phyloP scores from a whole-genome alignment of 2,329 filamentous ascomycete species.

The Phialophora chinensis region DNA sequence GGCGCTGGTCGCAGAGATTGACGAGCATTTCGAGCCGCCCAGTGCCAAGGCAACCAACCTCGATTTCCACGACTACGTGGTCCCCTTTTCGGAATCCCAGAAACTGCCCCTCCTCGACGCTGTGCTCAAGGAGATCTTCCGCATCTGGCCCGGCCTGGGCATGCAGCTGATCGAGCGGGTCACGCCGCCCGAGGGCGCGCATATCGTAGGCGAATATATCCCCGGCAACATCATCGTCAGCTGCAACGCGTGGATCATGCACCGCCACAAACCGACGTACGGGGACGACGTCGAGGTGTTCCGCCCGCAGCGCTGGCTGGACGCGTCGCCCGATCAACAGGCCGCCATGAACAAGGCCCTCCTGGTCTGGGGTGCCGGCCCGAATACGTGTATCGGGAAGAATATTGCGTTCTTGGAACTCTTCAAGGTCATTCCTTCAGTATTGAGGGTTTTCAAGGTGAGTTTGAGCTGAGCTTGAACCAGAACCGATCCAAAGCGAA shows the following conservation, averaged over 20 bases:
- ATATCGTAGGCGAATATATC: conserved; percentile 41
- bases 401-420: conserved; percentile 40
- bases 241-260: conserved; percentile 43
- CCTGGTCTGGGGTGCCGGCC: conserved; percentile 56
- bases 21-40: conserved; percentile 36
- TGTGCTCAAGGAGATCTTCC: conserved; percentile 47
- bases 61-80: conserved; percentile 15
- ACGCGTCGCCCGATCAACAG: conserved; percentile 46
- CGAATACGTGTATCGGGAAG: conserved; percentile 49
- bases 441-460: conserved; percentile 34
- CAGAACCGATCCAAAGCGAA: too few relatives aligned
- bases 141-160: conserved; percentile 46
- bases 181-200: conserved; percentile 42
- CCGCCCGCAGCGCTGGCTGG: conserved; percentile 72
- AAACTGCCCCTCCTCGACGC: conserved; percentile 44
- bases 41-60: conserved; percentile 30
- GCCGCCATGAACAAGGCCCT: conserved; percentile 56
- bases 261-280: conserved; percentile 38
- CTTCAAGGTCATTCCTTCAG: conserved; percentile 37
- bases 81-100: conserved; percentile 41
- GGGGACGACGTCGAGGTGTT: conserved; percentile 48
- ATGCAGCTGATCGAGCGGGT: conserved; percentile 44
- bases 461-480: not conserved
- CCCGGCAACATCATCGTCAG: conserved; percentile 43
- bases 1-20: conserved; percentile 41